Evolutionary conservation across 1,284 basidiomycete species (phyloP).

Genomic region (Tetrapyrgos nigripes): DNA sequence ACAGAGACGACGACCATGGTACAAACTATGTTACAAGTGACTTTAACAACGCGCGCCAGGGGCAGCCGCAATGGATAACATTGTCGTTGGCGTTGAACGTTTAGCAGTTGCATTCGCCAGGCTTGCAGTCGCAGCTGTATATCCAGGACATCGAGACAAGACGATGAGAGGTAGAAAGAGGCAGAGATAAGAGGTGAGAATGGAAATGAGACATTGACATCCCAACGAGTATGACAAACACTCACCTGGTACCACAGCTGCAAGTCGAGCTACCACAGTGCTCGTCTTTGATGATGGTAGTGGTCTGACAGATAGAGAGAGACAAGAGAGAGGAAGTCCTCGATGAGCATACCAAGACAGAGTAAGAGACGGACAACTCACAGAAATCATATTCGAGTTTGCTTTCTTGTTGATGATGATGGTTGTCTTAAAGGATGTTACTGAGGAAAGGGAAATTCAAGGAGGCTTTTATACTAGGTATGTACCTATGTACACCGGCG

Average conservation of each 20-base stretch:
- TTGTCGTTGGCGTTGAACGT: neutral
- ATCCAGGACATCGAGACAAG: too few relatives aligned
- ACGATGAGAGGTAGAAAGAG: too few relatives aligned
- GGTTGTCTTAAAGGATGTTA: neutral
- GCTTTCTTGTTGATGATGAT: neutral
- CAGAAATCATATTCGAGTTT: conserved; percentile 3
- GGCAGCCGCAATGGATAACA: too few relatives aligned
- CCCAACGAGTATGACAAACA: neutral
- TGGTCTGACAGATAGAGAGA: conserved; percentile 1
- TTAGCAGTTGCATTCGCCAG: conserved; percentile 15
- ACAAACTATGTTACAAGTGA: too few relatives aligned
- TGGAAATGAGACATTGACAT: neutral
- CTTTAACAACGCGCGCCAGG: too few relatives aligned
- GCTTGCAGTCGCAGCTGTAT: conserved; percentile 11
- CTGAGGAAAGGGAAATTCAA: neutral
- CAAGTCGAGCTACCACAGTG: conserved; percentile 11
- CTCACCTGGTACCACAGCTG: conserved; percentile 10
- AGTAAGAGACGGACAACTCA: neutral
- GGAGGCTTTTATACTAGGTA: neutral
- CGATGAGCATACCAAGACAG: too few relatives aligned
- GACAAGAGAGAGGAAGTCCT: neutral
- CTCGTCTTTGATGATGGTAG: conserved; percentile 1
- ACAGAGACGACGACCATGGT: too few relatives aligned
- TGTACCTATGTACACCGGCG: neutral
- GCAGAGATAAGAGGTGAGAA: neutral